phyloP scores from a whole-genome alignment of 1,284 basidiomycete genomes.

The Naganishia sp. region DNA sequence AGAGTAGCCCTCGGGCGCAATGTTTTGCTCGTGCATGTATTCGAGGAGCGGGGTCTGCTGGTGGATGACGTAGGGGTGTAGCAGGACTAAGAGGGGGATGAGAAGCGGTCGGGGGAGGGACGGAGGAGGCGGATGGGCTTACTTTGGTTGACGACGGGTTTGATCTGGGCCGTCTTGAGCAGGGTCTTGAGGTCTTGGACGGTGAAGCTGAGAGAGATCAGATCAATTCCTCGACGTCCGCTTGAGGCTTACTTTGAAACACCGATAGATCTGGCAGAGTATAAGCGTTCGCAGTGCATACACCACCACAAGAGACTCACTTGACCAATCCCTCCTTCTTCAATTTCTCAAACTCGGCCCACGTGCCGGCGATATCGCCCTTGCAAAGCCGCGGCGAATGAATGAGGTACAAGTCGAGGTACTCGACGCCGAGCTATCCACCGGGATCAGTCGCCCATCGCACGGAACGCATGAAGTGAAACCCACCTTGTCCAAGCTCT shows the following conservation, averaged over 20 bases:
- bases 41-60: slow-evolving; percentile 62
- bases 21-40: slow-evolving; percentile 61
- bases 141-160: slow-evolving; percentile 72
- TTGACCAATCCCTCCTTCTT: slow-evolving; percentile 63
- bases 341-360: slow-evolving; percentile 65
- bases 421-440: slow-evolving; percentile 62
- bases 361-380: slow-evolving; percentile 61
- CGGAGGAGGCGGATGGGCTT: slow-evolving; percentile 15
- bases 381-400: slow-evolving; percentile 61
- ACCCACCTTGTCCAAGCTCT: slow-evolving; percentile 62
- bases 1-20: slow-evolving; percentile 71
- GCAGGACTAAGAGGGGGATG: slow-evolving; percentile 57
- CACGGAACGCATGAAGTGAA: not conserved
- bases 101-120: slow-evolving; percentile 4
- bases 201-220: slow-evolving; percentile 54
- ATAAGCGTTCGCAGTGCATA: not conserved
- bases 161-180: slow-evolving; percentile 61
- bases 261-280: slow-evolving; percentile 65
- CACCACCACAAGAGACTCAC: slow-evolving; percentile 46
- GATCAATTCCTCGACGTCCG: not conserved
- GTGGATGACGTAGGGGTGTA: slow-evolving; percentile 70
- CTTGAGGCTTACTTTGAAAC: slow-evolving; percentile 61
- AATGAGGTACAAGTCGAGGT: slow-evolving; percentile 67
- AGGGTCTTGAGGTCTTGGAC: slow-evolving; percentile 61
- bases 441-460: not conserved